These are phyloP conservation scores for Pulveroboletus sp. DNA, from an alignment of 768 basidiomycete species.

Conservation along the genomic window DNA sequence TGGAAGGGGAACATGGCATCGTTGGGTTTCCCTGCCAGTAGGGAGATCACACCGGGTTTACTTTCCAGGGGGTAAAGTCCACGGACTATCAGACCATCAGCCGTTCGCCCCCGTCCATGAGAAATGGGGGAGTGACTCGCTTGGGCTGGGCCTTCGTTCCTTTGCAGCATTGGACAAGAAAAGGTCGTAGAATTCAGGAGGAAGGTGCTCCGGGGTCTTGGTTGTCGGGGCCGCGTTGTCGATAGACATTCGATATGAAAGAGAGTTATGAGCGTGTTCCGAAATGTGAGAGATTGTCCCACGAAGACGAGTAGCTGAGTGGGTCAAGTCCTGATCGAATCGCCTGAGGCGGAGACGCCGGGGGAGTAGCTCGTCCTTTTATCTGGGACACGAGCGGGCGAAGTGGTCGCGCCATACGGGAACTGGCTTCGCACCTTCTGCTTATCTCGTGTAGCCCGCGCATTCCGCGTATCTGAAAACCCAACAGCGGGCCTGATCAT, in stretches of 20 bases:
- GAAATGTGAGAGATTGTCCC: too few species aligned
- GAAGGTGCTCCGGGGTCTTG: constrained; percentile 30
- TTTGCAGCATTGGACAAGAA: constrained; percentile 65
- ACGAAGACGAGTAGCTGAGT: too few species aligned
- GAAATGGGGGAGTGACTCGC: constrained; percentile 34
- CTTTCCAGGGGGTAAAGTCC: constrained; percentile 75
- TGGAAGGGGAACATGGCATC: constrained; percentile 88
- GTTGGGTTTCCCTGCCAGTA: constrained; percentile 92
- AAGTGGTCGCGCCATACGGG: too few species aligned
- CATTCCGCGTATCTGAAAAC: too few species aligned
- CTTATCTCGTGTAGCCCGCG: too few species aligned
- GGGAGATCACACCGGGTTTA: constrained; percentile 69
- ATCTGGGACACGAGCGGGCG: too few species aligned
- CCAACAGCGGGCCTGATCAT: too few species aligned
- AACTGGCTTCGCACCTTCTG: too few species aligned
- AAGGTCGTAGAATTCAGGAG: constrained; percentile 48
- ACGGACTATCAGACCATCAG: constrained; percentile 42
- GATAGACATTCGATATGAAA: constrained; percentile 7
- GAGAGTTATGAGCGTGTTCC: neutral
- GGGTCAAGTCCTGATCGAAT: too few species aligned
- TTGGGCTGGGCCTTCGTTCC: constrained; percentile 57
- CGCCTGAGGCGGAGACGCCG: too few species aligned
- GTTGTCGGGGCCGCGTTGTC: neutral
- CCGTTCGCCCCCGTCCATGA: neutral
- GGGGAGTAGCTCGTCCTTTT: too few species aligned